A percentile compares a stretch with the other conserved stretches of the same genome.
phyloP scores from a whole-genome alignment of 306 rosid genomes.

The Begonia fuchsioides region DNA sequence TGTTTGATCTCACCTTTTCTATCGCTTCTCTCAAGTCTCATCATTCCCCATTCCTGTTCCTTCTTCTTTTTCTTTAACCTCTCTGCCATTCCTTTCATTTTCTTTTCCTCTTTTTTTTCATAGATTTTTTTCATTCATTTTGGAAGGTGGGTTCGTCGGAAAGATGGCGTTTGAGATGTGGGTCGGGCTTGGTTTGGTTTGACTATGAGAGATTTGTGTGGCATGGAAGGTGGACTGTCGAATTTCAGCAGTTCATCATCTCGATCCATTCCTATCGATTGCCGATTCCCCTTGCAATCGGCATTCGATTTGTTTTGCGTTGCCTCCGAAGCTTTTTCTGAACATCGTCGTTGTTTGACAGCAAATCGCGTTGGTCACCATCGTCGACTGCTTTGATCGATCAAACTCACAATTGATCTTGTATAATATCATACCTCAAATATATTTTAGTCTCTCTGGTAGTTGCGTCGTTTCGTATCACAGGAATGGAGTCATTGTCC shows the following conservation, averaged over 20 bases:
- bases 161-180: conserved; percentile 34
- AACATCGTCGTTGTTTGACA: conserved; percentile 16
- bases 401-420: neutral
- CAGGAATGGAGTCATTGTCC: conserved; percentile 29
- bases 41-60: neutral
- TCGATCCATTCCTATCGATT: conserved; percentile 31
- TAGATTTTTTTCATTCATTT: conserved; percentile 2
- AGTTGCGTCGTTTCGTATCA: conserved; percentile 17
- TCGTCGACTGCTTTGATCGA: conserved; percentile 15
- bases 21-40: neutral
- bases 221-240: conserved; percentile 40
- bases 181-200: conserved; percentile 20
- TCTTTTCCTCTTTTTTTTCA: neutral
- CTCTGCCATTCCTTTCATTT: neutral
- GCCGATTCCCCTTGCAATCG: conserved; percentile 46
- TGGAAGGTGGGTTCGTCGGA: conserved; percentile 13
- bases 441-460: conserved; percentile 11
- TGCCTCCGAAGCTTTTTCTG: conserved; percentile 33
- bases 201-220: conserved; percentile 19
- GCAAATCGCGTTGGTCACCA: conserved; percentile 10
- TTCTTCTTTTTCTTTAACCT: neutral
- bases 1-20: neutral
- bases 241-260: conserved; percentile 34
- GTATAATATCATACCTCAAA: neutral
- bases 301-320: conserved; percentile 46